Conservation (phyloP, 306 rosid species). For the Cercis canadensis region DNA sequence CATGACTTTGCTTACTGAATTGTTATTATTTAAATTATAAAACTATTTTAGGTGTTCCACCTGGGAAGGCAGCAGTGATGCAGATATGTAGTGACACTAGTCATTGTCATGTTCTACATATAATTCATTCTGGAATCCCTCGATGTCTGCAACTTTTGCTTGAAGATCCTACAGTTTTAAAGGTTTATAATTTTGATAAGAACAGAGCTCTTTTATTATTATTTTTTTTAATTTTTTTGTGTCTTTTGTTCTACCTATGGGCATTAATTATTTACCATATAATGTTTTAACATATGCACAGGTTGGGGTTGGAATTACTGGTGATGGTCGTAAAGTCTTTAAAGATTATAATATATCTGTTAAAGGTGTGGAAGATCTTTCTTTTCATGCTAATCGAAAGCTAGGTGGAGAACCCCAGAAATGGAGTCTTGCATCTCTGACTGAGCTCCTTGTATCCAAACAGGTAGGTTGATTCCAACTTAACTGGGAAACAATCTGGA, state of each 20-base stretch:
- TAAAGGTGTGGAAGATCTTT: constrained; percentile 72
- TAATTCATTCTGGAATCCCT: constrained; percentile 88
- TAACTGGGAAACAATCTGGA: neutral
- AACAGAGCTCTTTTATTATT: neutral
- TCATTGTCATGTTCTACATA: constrained; percentile 80
- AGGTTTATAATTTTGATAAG: constrained; percentile 55
- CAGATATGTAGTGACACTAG: constrained; percentile 69
- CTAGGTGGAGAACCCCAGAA: constrained; percentile 51
- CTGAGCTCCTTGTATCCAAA: constrained; percentile 70
- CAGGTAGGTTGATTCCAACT: constrained; percentile 54
- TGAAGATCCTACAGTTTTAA: constrained; percentile 66
- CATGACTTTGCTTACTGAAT: constrained; percentile 28
- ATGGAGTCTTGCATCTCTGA: constrained; percentile 78
- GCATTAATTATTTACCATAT: constrained; percentile 23
- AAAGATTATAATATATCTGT: constrained; percentile 72
- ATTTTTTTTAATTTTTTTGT: neutral
- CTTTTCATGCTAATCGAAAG: constrained; percentile 73
- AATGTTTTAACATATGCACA: constrained; percentile 40
- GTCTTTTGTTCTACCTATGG: neutral
- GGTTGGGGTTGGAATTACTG: constrained; percentile 83
- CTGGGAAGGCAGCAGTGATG: constrained; percentile 89
- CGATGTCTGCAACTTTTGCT: constrained; percentile 67
- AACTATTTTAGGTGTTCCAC: constrained; percentile 66
- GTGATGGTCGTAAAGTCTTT: constrained; percentile 74
- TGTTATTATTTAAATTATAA: constrained; percentile 18